These are phyloP conservation scores for Didymella segeticola DNA, from an alignment of 2,329 filamentous ascomycete species.

Conservation along the genomic window DNA sequence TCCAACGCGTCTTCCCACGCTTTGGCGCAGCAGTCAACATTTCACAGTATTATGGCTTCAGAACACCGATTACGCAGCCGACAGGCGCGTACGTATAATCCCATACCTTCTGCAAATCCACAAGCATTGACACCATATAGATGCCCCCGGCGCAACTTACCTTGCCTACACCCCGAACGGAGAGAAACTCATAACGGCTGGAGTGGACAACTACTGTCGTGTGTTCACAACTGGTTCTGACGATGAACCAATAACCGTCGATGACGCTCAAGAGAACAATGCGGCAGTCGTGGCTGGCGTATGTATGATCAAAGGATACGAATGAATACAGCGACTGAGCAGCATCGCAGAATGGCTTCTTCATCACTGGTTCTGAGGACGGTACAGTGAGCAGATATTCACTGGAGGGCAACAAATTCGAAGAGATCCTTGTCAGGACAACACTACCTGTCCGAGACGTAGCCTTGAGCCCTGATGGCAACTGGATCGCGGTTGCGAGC, in stretches of 20 bases:
- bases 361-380: constrained; percentile 90
- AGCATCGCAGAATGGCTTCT: constrained; percentile 70
- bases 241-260: constrained; percentile 90
- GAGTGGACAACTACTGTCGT: constrained; percentile 91
- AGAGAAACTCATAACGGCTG: constrained; percentile 84
- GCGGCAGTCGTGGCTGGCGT: constrained; percentile 76
- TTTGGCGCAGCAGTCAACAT: constrained; percentile 5
- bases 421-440: constrained; percentile 81
- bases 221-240: constrained; percentile 91
- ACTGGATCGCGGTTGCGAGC: constrained; percentile 95
- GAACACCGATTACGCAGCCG: constrained; percentile 35
- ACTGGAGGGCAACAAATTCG: constrained; percentile 75
- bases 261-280: constrained; percentile 89
- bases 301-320: constrained; percentile 29
- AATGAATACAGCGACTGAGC: constrained; percentile 23
- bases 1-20: constrained; percentile 12
- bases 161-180: constrained; percentile 91
- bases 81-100: constrained; percentile 39
- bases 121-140: constrained; percentile 45
- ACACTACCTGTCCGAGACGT: constrained; percentile 88
- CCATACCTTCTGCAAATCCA: constrained; percentile 1
- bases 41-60: constrained; percentile 19
- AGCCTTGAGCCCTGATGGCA: constrained; percentile 77
- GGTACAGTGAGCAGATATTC: constrained; percentile 95
- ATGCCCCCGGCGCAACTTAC: constrained; percentile 86